A percentile compares a stretch with the other conserved stretches of the same genome.
These are phyloP conservation scores for Candida xiaguanensis DNA, from an alignment of 805 yeast species.

Conservation along the genomic window DNA sequence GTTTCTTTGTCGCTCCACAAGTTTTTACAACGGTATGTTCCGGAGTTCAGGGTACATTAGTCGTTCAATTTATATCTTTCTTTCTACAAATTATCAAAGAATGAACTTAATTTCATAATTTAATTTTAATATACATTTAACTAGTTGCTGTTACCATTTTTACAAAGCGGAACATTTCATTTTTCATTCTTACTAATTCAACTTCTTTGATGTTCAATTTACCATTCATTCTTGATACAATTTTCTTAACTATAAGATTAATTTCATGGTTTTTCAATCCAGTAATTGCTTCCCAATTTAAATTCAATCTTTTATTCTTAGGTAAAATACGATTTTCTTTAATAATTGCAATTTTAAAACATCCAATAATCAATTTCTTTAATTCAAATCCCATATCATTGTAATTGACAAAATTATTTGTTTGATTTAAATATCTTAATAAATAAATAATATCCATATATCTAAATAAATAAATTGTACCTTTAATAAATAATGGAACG, in stretches of 20 bases:
- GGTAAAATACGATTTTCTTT: slow-evolving; percentile 20
- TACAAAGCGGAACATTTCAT: slow-evolving; percentile 40
- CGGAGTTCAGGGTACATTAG: too few species aligned
- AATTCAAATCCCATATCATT: slow-evolving; percentile 42
- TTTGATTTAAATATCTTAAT: slow-evolving; percentile 42
- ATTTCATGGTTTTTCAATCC: slow-evolving; percentile 36
- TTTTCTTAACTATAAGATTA: slow-evolving; percentile 29
- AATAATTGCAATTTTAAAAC: slow-evolving; percentile 36
- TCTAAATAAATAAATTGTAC: slow-evolving; percentile 40
- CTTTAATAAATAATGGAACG: slow-evolving; percentile 35
- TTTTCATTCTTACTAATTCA: slow-evolving; percentile 34
- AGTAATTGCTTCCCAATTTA: slow-evolving; percentile 34
- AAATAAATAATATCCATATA: slow-evolving; percentile 46
- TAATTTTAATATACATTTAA: not conserved
- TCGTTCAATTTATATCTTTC: too few species aligned
- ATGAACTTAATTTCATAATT: too few species aligned
- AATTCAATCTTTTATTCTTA: slow-evolving; percentile 7
- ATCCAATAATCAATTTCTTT: slow-evolving; percentile 39
- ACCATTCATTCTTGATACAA: slow-evolving; percentile 38
- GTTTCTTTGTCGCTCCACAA: too few species aligned
- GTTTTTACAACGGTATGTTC: too few species aligned
- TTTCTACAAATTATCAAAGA: too few species aligned
- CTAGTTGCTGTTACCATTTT: slow-evolving; percentile 28
- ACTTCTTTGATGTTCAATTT: slow-evolving; percentile 34
- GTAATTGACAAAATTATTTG: slow-evolving; percentile 41